Conservation (phyloP, 2,329 filamentous ascomycete genomes). For the Diplodia corticola region DNA sequence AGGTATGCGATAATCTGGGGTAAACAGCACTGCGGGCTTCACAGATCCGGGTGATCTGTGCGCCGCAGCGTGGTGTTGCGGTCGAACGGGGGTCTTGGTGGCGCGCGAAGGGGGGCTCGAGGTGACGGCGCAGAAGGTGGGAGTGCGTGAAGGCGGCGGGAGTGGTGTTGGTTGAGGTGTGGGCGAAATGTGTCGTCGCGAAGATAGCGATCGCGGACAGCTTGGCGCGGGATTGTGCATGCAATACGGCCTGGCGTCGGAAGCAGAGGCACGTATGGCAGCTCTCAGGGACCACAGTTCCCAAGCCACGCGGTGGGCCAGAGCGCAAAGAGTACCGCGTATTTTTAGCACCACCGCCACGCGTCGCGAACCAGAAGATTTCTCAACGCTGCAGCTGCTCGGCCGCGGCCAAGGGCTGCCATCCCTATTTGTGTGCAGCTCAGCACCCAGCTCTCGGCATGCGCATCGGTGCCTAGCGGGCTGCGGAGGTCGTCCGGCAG, state of each 20-base stretch:
- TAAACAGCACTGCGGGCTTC: conserved; percentile 21
- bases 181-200: conserved; percentile 21
- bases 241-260: conserved; percentile 4
- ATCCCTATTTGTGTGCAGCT: conserved; percentile 6
- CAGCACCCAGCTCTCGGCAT: conserved; percentile 4
- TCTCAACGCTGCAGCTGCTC: not conserved
- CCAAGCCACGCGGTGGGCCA: conserved; percentile 8
- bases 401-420: not conserved
- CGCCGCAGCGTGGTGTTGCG: conserved; percentile 20
- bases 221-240: conserved; percentile 21
- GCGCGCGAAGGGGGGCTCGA: not conserved
- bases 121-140: not conserved
- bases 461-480: not conserved
- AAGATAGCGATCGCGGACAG: conserved; percentile 10
- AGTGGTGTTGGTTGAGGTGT: not conserved
- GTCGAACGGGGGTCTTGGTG: conserved; percentile 8
- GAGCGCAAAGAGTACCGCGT: not conserved
- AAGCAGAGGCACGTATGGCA: conserved; percentile 7
- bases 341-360: conserved; percentile 20
- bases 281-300: conserved; percentile 8
- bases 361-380: not conserved
- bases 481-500: conserved; percentile 2
- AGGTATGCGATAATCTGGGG: conserved; percentile 22
- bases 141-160: not conserved
- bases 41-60: conserved; percentile 22